These are phyloP conservation scores for Pythium sukuiense DNA, from an alignment of 352 stramenopile genomes.

Conservation along the genomic window DNA sequence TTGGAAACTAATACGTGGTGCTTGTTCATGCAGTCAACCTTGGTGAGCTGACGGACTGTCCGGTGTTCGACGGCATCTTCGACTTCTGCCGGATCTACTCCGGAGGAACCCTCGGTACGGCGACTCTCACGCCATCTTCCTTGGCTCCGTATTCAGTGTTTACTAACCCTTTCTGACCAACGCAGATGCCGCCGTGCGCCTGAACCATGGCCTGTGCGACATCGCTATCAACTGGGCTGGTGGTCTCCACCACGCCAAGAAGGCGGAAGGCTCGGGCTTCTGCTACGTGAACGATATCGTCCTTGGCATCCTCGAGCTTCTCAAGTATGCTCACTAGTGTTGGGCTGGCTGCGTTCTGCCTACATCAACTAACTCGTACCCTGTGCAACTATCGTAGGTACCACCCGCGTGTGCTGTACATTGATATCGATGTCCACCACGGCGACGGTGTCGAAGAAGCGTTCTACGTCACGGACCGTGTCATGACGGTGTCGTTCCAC, in stretches of 20 bases:
- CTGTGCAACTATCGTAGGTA: conserved; percentile 27
- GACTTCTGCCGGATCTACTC: conserved; percentile 98
- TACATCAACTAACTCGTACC: not conserved
- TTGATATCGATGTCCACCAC: conserved; percentile 99
- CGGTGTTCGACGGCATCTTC: conserved; percentile 98
- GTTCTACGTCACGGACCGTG: conserved; percentile 96
- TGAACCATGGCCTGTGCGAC: conserved; percentile 96
- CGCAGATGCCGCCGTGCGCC: conserved; percentile 93
- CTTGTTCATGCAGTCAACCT: conserved; percentile 86
- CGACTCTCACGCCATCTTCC: not conserved
- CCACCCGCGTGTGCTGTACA: conserved; percentile 97
- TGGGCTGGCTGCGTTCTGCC: not conserved
- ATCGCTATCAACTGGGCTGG: conserved; percentile 98
- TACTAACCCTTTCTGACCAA: not conserved
- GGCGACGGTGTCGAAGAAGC: conserved; percentile 98
- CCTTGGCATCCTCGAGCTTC: conserved; percentile 97
- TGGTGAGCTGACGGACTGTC: conserved; percentile 97
- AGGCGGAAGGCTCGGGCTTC: conserved; percentile 94
- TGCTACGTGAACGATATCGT: conserved; percentile 99
- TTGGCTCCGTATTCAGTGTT: not conserved
- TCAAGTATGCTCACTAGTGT: conserved; percentile 81
- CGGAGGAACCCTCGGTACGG: conserved; percentile 90
- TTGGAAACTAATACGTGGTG: not conserved
- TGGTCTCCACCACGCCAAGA: conserved; percentile 98
- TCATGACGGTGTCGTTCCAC: conserved; percentile 99